Evolutionary conservation across 345 rosid species (phyloP).

Genomic region (Chamaenerion angustifolium): DNA sequence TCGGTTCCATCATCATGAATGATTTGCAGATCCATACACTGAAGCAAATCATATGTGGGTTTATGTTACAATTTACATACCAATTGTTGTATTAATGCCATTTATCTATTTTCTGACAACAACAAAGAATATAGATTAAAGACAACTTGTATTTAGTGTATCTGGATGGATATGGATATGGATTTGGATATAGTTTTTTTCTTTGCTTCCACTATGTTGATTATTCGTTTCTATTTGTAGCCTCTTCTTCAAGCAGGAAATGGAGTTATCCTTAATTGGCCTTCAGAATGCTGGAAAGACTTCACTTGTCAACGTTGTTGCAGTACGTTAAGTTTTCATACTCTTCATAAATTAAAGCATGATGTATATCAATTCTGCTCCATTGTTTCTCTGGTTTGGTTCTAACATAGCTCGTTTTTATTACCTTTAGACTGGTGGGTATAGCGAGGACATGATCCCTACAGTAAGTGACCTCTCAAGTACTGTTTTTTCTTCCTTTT

Average conservation of each 20-base stretch:
- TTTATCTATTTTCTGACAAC: too few relatives aligned
- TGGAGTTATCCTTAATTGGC: conserved; percentile 92
- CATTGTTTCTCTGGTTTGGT: too few relatives aligned
- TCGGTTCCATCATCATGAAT: too few relatives aligned
- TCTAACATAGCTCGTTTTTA: conserved; percentile 1
- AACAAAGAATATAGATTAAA: too few relatives aligned
- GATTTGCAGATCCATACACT: too few relatives aligned
- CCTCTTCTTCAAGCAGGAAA: conserved; percentile 86
- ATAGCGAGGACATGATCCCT: conserved; percentile 98
- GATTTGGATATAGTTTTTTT: background rate
- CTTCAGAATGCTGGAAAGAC: conserved; percentile 99
- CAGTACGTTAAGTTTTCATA: conserved; percentile 40
- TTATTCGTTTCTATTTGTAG: conserved; percentile 19
- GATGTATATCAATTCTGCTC: too few relatives aligned
- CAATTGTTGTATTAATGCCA: too few relatives aligned
- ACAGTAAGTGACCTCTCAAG: conserved; percentile 41
- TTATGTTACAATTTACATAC: too few relatives aligned
- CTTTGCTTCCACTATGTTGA: background rate
- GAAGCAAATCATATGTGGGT: too few relatives aligned
- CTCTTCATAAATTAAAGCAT: conserved; percentile 4
- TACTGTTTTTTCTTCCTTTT: background rate
- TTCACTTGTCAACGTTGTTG: conserved; percentile 83
- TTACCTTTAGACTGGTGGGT: conserved; percentile 72
- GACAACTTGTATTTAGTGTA: background rate
- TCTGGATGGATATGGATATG: too few relatives aligned